Base-by-base conservation (phyloP, 768 basidiomycete species). In the Suillus clintonianus region DNA sequence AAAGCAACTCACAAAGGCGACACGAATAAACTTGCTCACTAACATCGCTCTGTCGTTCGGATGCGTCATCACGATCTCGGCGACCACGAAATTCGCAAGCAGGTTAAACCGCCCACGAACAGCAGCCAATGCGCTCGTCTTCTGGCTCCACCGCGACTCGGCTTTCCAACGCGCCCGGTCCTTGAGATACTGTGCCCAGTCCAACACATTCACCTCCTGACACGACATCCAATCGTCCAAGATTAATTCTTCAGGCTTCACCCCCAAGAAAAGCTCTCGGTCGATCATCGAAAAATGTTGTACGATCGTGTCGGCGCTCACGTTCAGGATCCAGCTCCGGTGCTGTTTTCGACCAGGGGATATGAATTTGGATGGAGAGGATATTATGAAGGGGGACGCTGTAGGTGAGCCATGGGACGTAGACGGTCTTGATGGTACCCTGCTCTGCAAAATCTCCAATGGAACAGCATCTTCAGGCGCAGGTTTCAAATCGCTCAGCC, bases 211-310 rank as follows among this genome's bases (percentile, higher is more conserved):
- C 13, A 86, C 83, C 36, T 82, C 89, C 62, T 85, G 81, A 55
- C 84, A 82, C 11, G 81, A 80, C 74, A 83, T 81, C 89, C 89
- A 90, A 43, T 90, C 87, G 56, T 86, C 84, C 64, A 87, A 81
- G 43, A 94, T 87, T n/a, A 95, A 81, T 70, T 97, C 95, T 70
- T 95, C 92, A 71, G 95, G 95, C 68, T 89, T 90, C 74, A 97
- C 83, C 14, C 85, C 84, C 74, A 91, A 87, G 73, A 95, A 93
- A 61, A 96, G 77, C 68, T 96, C 94, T 30, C 92, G 84, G 66
- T 97, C 94, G 66, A 97, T 94, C 83, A 94, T 89, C 8, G 90
- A 83, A 70, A 96, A 91, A 69, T 95, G 91, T 59, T 88, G 82
- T 1, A 90, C 90, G 39, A 97, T 74, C 5, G 76, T 77, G 42